Percentiles rank a stretch among this genome's conserved stretches.
These are phyloP conservation scores for Acanthamoeba healyi DNA, from an alignment of 208 protist species.

Conservation along the genomic window DNA sequence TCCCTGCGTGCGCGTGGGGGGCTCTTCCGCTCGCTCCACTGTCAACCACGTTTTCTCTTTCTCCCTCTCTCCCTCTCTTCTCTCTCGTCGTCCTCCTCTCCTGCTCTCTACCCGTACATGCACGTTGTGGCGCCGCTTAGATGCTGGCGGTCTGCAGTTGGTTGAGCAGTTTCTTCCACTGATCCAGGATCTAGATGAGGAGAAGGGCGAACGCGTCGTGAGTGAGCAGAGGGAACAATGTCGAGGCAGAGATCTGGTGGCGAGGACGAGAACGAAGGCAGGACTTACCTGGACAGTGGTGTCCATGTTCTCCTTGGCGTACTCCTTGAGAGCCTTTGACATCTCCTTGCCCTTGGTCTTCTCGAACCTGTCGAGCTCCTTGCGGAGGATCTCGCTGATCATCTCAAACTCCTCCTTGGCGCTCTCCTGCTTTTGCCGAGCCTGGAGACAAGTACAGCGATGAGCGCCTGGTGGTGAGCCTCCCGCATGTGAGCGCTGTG, in stretches of 20 bases:
- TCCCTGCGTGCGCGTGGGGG: too few species aligned
- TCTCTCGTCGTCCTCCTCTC: too few species aligned
- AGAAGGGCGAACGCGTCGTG: neutral
- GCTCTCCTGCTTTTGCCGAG: constrained; percentile 44
- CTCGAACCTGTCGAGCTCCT: constrained; percentile 71
- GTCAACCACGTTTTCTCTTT: too few species aligned
- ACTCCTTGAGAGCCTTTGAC: constrained; percentile 29
- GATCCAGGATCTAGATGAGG: neutral
- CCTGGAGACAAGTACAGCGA: neutral
- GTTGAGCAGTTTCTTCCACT: constrained; percentile 74
- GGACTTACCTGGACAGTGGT: constrained; percentile 42
- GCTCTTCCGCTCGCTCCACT: too few species aligned
- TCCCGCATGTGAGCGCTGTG: too few species aligned
- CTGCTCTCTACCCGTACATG: too few species aligned
- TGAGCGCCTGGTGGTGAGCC: neutral
- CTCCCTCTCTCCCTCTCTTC: too few species aligned
- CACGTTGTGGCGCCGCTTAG: too few species aligned
- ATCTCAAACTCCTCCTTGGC: constrained; percentile 71
- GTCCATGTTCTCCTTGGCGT: constrained; percentile 71
- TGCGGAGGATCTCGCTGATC: constrained; percentile 61
- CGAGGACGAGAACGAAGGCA: neutral
- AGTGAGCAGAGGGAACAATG: neutral
- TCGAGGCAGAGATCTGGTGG: too few species aligned
- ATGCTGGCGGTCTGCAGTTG: constrained; percentile 54
- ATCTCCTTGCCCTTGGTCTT: constrained; percentile 70